A percentile compares a stretch with the other conserved stretches of the same genome.
Conservation (phyloP, 768 basidiomycete genomes). For the Russula abietina region DNA sequence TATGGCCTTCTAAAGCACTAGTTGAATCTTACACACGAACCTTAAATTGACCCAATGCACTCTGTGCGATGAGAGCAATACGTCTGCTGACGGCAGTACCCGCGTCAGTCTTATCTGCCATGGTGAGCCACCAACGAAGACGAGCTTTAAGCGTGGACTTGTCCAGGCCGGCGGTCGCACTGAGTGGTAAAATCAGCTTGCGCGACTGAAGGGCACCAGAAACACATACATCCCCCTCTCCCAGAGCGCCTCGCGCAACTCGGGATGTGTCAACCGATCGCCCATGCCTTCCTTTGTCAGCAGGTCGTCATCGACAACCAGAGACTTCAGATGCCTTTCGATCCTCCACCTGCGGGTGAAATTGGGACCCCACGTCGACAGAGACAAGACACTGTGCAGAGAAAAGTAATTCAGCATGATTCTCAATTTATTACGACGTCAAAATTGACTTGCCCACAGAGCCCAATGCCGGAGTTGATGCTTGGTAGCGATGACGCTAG, state of each 20-base stretch:
- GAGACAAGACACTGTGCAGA: constrained; percentile 33
- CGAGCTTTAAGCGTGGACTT: constrained; percentile 43
- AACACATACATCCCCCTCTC: constrained; percentile 72
- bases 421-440: background rate
- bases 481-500: constrained; percentile 27
- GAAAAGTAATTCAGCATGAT: background rate
- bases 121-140: constrained; percentile 61
- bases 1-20: background rate
- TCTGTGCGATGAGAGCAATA: constrained; percentile 42
- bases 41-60: constrained; percentile 29
- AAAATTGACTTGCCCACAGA: constrained; percentile 52
- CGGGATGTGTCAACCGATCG: constrained; percentile 43
- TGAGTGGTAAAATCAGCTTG: constrained; percentile 21
- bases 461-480: constrained; percentile 30
- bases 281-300: constrained; percentile 46
- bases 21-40: background rate
- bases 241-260: constrained; percentile 58
- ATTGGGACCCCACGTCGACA: constrained; percentile 37
- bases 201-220: background rate
- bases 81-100: constrained; percentile 44
- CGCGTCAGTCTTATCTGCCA: constrained; percentile 34
- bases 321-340: constrained; percentile 33
- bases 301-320: constrained; percentile 60
- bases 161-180: constrained; percentile 37
- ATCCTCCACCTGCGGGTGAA: constrained; percentile 34